phyloP scores from a whole-genome alignment of 2,329 filamentous ascomycete genomes.

The Phoma sp. region DNA sequence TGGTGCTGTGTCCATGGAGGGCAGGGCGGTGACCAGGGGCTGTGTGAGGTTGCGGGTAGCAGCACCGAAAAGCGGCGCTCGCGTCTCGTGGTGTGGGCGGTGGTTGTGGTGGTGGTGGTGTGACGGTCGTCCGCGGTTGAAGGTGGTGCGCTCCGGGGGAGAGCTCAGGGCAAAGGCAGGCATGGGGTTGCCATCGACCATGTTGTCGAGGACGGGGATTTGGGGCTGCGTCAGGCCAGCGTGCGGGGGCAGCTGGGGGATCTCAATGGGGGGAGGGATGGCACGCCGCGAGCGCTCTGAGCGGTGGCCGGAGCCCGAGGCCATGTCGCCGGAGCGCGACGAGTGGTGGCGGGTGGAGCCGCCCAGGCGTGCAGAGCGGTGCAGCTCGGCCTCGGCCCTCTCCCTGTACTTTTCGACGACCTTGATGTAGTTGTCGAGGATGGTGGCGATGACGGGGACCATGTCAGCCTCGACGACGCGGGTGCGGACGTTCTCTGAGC shows the following conservation, averaged over 20 bases:
- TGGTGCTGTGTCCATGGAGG: constrained; percentile 67
- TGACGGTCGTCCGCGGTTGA: constrained; percentile 62
- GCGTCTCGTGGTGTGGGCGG: constrained; percentile 51
- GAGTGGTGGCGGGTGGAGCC: constrained; percentile 49
- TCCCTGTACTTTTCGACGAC: constrained; percentile 91
- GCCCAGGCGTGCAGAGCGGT: constrained; percentile 60
- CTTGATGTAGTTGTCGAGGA: constrained; percentile 97
- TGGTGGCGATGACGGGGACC: constrained; percentile 97
- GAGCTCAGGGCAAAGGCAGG: constrained; percentile 71
- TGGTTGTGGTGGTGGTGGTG: constrained; percentile 58
- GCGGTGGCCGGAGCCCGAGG: constrained; percentile 39
- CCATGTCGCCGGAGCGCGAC: constrained; percentile 48
- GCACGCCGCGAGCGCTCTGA: constrained; percentile 68
- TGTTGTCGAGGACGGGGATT: constrained; percentile 53
- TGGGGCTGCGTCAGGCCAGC: constrained; percentile 45
- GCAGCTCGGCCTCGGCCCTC: constrained; percentile 80
- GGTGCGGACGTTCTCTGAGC: constrained; percentile 91
- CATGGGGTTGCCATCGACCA: constrained; percentile 67
- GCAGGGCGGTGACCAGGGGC: constrained; percentile 70
- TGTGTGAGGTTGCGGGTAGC: constrained; percentile 61
- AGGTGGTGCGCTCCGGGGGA: constrained; percentile 72
- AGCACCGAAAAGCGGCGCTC: constrained; percentile 39
- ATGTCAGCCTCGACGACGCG: constrained; percentile 98
- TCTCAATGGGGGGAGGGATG: constrained; percentile 84
- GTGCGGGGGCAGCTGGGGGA: constrained; percentile 60